A percentile compares a stretch with the other conserved stretches of the same genome.
Conservation (phyloP, 1,284 basidiomycete genomes). For the Ceratobasidium sp. region DNA sequence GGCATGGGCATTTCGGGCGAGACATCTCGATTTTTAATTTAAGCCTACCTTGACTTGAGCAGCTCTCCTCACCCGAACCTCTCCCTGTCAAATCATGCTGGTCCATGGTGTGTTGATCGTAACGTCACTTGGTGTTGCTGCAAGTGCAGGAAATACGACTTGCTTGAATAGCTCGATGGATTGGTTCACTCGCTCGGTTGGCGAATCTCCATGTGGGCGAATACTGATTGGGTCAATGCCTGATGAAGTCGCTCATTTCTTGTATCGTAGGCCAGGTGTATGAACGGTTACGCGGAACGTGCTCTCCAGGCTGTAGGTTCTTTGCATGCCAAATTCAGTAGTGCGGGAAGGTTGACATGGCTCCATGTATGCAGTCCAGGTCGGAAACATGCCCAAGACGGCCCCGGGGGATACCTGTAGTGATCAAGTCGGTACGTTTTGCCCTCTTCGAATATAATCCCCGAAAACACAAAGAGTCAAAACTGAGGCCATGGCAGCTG, state of each 20-base stretch:
- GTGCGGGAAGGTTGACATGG: too few relatives aligned
- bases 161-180: conserved; percentile 15
- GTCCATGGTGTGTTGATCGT: background rate
- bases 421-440: background rate
- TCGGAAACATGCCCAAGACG: background rate
- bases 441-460: background rate
- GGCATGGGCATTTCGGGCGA: background rate
- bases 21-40: background rate
- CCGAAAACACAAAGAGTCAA: background rate
- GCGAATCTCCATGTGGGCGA: conserved; percentile 18
- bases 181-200: conserved; percentile 6
- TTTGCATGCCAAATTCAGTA: too few relatives aligned
- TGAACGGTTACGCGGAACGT: conserved; percentile 1
- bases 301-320: background rate
- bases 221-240: background rate
- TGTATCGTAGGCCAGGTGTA: background rate
- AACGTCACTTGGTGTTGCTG: background rate
- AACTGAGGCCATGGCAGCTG: background rate
- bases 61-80: background rate
- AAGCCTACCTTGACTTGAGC: background rate
- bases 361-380: background rate
- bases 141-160: conserved; percentile 8
- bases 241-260: background rate
- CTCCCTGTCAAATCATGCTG: background rate
- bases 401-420: background rate